Conservation (phyloP, 2,329 filamentous ascomycete genomes). For the Microcyclospora tardicrescens region DNA sequence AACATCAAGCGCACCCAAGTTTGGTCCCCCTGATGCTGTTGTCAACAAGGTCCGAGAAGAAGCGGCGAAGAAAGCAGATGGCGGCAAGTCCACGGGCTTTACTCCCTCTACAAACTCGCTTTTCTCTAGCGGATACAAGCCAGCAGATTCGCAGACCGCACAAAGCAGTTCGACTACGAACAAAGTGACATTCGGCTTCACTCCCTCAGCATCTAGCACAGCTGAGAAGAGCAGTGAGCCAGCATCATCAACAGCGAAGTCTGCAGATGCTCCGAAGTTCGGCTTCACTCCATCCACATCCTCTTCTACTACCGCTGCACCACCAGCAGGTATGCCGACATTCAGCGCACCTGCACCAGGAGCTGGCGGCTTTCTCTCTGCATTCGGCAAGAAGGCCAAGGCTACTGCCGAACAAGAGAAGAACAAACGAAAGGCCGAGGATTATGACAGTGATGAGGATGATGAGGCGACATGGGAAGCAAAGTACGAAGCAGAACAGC, state of each 20-base stretch:
- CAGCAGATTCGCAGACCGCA: background rate
- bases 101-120: constrained; percentile 3
- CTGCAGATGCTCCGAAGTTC: constrained; percentile 1
- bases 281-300: constrained; percentile 7
- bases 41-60: constrained; percentile 3
- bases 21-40: constrained; percentile 4
- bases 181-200: background rate
- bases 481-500: constrained; percentile 33
- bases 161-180: background rate
- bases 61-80: constrained; percentile 4
- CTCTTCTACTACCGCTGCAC: background rate
- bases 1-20: constrained; percentile 1
- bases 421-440: constrained; percentile 36
- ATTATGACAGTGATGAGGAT: constrained; percentile 40
- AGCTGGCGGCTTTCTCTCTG: constrained; percentile 27
- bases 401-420: constrained; percentile 31
- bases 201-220: constrained; percentile 2
- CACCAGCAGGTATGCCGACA: constrained; percentile 3
- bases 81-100: background rate
- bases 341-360: constrained; percentile 13
- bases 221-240: background rate
- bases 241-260: background rate
- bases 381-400: constrained; percentile 29
- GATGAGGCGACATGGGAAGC: constrained; percentile 38
- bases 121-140: constrained; percentile 1